A percentile compares a stretch with the other conserved stretches of the same genome.
phyloP scores from a whole-genome alignment of 192 early-diverging fungal genomes.

The Backusella morwellensis region DNA sequence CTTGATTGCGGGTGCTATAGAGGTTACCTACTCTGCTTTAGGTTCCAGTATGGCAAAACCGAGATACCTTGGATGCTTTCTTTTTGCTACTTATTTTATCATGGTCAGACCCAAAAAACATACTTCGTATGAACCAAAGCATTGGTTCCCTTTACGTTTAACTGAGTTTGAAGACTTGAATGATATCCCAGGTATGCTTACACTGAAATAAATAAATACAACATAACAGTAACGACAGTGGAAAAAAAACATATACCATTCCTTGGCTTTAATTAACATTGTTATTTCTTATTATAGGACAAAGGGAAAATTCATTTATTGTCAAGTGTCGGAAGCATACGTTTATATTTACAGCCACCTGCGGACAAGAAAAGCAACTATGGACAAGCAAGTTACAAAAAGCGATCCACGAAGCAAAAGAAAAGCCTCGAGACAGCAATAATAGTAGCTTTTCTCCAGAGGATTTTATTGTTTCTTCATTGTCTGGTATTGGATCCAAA shows the following conservation, averaged over 20 bases:
- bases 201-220: not conserved
- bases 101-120: slow-evolving; percentile 53
- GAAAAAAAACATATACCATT: not conserved
- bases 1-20: slow-evolving; percentile 41
- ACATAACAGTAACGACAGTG: not conserved
- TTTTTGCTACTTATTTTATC: slow-evolving; percentile 59
- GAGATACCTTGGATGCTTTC: slow-evolving; percentile 58
- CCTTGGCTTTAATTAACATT: not conserved
- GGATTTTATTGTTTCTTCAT: slow-evolving; percentile 23
- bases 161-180: slow-evolving; percentile 53
- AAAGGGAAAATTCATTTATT: slow-evolving; percentile 8
- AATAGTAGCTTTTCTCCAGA: not conserved
- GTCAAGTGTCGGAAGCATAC: slow-evolving; percentile 20
- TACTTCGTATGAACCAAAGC: slow-evolving; percentile 50
- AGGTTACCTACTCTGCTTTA: slow-evolving; percentile 38
- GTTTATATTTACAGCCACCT: slow-evolving; percentile 56
- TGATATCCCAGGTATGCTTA: slow-evolving; percentile 22
- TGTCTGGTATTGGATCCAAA: slow-evolving; percentile 14
- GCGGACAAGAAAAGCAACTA: slow-evolving; percentile 46
- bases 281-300: slow-evolving; percentile 1
- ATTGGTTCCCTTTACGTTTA: slow-evolving; percentile 67
- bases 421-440: not conserved
- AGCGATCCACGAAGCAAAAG: slow-evolving; percentile 34
- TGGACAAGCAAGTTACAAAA: slow-evolving; percentile 50
- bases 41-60: slow-evolving; percentile 27